phyloP scores from a whole-genome alignment of 257 asterid species.

The Linaria vulgaris region DNA sequence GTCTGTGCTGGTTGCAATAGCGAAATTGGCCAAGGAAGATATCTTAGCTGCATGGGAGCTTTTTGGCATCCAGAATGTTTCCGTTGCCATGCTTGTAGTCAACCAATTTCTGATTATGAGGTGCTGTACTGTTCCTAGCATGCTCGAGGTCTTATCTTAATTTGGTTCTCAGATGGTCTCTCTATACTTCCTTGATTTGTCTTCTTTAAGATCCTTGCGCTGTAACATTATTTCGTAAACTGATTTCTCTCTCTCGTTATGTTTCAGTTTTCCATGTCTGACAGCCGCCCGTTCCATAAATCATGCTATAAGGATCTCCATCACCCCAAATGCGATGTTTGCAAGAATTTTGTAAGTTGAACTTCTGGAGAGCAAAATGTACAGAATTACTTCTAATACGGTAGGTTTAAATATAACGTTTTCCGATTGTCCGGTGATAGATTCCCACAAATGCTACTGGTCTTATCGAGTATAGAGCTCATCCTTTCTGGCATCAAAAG shows the following conservation, averaged over 20 bases:
- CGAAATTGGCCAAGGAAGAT: slow-evolving; percentile 93
- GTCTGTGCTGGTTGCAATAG: slow-evolving; percentile 88
- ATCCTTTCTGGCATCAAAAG: slow-evolving; percentile 98
- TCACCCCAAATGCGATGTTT: slow-evolving; percentile 98
- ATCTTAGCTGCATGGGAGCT: slow-evolving; percentile 89
- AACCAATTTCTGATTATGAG: slow-evolving; percentile 93
- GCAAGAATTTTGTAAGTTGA: slow-evolving; percentile 80
- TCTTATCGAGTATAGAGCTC: slow-evolving; percentile 93
- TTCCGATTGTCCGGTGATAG: slow-evolving; percentile 34
- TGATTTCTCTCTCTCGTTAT: slow-evolving; percentile 22
- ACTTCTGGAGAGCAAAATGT: neutral
- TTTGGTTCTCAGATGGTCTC: slow-evolving; percentile 16
- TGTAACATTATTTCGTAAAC: slow-evolving; percentile 3
- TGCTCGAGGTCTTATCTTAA: slow-evolving; percentile 16
- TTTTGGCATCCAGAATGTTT: slow-evolving; percentile 99
- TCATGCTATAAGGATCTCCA: slow-evolving; percentile 87
- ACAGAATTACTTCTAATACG: slow-evolving; percentile 14
- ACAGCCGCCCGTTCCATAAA: slow-evolving; percentile 83
- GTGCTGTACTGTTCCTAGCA: slow-evolving; percentile 39
- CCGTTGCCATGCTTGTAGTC: slow-evolving; percentile 72
- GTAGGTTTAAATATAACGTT: slow-evolving; percentile 7
- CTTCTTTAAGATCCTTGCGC: slow-evolving; percentile 20
- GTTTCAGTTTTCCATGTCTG: slow-evolving; percentile 86
- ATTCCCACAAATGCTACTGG: slow-evolving; percentile 88
- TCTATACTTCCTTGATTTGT: slow-evolving; percentile 1